Conservation (phyloP, 495 filamentous ascomycete genomes). For the Aspergillus sclerotioniger region DNA sequence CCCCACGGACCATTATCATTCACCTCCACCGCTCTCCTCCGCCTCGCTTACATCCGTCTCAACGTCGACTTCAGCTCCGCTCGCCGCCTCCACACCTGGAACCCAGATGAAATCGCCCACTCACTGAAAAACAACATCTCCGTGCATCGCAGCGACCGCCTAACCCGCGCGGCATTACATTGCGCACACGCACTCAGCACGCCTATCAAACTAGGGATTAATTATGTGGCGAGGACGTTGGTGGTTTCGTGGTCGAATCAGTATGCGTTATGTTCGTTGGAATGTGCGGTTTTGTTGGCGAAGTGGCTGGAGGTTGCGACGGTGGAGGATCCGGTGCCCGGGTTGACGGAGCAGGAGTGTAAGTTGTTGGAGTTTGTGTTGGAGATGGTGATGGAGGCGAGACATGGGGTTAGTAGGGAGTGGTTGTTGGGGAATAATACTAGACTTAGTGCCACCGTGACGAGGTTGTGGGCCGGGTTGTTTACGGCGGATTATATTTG, state of each 20-base stretch:
- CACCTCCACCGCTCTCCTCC: conserved; percentile 63
- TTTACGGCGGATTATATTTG: conserved; percentile 68
- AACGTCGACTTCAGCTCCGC: conserved; percentile 64
- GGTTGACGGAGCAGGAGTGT: conserved; percentile 54
- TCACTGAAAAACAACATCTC: conserved; percentile 57
- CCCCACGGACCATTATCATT: conserved; percentile 62
- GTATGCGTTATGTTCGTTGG: conserved; percentile 65
- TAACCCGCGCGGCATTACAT: conserved; percentile 61
- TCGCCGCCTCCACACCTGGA: conserved; percentile 60
- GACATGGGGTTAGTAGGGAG: conserved; percentile 52
- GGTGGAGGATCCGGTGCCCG: conserved; percentile 29
- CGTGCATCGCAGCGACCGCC: conserved; percentile 54
- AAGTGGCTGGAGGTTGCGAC: conserved; percentile 52
- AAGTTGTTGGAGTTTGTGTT: conserved; percentile 60
- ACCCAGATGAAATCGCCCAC: conserved; percentile 57
- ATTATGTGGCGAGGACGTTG: conserved; percentile 67
- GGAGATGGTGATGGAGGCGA: conserved; percentile 67
- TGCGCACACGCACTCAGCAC: conserved; percentile 68
- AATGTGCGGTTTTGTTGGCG: conserved; percentile 65
- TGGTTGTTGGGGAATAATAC: conserved; percentile 52
- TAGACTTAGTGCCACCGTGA: conserved; percentile 60
- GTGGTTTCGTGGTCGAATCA: conserved; percentile 71
- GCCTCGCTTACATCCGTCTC: conserved; percentile 66
- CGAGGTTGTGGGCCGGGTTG: conserved; percentile 65
- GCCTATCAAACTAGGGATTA: conserved; percentile 65